A percentile compares a stretch with the other conserved stretches of the same genome.
Conservation (phyloP, 306 rosid species). For the Fagus sylvatica region DNA sequence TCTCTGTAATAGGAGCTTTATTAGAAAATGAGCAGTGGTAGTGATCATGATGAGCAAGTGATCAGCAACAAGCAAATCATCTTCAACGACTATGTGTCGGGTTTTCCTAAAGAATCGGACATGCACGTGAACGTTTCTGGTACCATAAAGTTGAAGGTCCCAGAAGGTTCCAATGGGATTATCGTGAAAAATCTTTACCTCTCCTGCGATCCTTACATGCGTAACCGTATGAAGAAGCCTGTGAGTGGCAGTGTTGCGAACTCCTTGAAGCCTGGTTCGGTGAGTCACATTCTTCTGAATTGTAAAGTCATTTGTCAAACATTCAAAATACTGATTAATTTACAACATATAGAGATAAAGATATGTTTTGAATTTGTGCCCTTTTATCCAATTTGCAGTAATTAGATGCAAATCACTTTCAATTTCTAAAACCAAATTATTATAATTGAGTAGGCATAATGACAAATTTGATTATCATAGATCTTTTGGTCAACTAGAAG, state of each 20-base stretch:
- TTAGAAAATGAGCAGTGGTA: slow-evolving; percentile 18
- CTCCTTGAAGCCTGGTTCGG: slow-evolving; percentile 27
- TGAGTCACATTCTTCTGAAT: not conserved
- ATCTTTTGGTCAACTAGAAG: not conserved
- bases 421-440: no score
- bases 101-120: slow-evolving; percentile 43
- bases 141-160: slow-evolving; percentile 24
- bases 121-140: slow-evolving; percentile 1
- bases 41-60: not conserved
- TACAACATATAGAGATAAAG: no score
- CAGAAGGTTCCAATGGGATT: slow-evolving; percentile 32
- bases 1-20: no score
- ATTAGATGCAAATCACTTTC: no score
- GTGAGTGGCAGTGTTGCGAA: not conserved
- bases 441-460: not conserved
- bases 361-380: no score
- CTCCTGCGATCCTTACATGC: slow-evolving; percentile 58
- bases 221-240: slow-evolving; percentile 19
- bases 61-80: slow-evolving; percentile 46
- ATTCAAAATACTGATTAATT: no score
- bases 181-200: slow-evolving; percentile 44
- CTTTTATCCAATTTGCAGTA: no score
- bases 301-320: no score
- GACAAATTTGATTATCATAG: not conserved
- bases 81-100: slow-evolving; percentile 28